Evolutionary conservation across 2,329 filamentous ascomycete genomes (phyloP).

Genomic region (Fusarium temperatum): DNA sequence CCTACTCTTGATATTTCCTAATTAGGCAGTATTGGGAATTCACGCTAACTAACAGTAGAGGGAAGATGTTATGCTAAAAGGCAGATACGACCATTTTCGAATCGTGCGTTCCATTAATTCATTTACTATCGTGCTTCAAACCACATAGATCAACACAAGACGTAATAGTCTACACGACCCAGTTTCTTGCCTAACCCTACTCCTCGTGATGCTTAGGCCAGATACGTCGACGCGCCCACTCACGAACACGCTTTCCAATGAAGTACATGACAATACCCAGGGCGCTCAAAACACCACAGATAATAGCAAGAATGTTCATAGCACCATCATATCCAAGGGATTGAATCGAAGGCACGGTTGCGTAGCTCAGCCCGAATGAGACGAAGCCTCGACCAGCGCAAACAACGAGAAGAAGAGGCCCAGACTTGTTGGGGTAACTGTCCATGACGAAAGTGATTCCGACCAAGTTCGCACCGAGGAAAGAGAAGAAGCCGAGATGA

Average conservation of each 20-base stretch:
- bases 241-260: background rate
- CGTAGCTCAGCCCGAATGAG: background rate
- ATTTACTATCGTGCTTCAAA: fast-evolving
- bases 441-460: slow-evolving; percentile 13
- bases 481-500: slow-evolving; percentile 4
- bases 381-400: background rate
- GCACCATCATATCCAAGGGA: slow-evolving; percentile 1
- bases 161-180: too few relatives aligned
- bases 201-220: slow-evolving; percentile 15
- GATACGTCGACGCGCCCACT: slow-evolving; percentile 2
- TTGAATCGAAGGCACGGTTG: background rate
- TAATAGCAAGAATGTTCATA: slow-evolving; percentile 3
- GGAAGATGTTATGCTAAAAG: background rate
- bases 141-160: fast-evolving
- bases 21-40: background rate
- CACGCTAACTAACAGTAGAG: fast-evolving
- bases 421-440: slow-evolving; percentile 6
- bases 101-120: background rate
- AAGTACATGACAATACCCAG: slow-evolving; percentile 2
- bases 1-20: background rate
- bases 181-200: background rate
- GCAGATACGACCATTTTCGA: background rate
- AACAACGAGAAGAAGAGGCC: background rate
- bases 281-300: slow-evolving; percentile 2
- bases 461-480: background rate